These are phyloP conservation scores for Fragilaria radians DNA, from an alignment of 108 stramenopile species.

Conservation along the genomic window DNA sequence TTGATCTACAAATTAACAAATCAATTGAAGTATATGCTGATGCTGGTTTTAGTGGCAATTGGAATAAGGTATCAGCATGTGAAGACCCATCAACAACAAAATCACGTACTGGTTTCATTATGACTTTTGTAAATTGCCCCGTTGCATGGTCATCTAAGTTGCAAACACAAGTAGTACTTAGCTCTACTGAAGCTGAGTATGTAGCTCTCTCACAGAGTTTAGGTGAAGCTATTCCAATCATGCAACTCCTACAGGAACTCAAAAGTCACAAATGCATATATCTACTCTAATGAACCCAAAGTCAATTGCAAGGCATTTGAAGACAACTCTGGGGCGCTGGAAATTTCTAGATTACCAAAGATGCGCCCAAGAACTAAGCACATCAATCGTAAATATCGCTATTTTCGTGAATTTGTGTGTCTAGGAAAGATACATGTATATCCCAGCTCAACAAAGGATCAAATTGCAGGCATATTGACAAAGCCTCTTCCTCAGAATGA, in stretches of 20 bases:
- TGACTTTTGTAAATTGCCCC: slow-evolving; percentile 27
- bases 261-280: neutral
- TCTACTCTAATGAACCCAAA: neutral
- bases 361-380: slow-evolving; percentile 19
- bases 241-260: slow-evolving; percentile 24
- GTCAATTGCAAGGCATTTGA: slow-evolving; percentile 27
- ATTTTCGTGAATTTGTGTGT: slow-evolving; percentile 17
- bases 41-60: slow-evolving; percentile 38
- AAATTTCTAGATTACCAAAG: slow-evolving; percentile 14
- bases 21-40: slow-evolving; percentile 11
- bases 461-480: slow-evolving; percentile 8
- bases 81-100: neutral
- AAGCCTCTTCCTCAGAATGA: too few relatives aligned
- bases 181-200: slow-evolving; percentile 22
- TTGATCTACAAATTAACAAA: neutral
- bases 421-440: slow-evolving; percentile 14
- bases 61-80: slow-evolving; percentile 9
- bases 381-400: slow-evolving; percentile 5
- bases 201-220: slow-evolving; percentile 8
- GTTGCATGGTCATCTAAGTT: slow-evolving; percentile 14
- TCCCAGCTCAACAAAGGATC: slow-evolving; percentile 10
- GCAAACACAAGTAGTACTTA: slow-evolving; percentile 20
- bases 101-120: slow-evolving; percentile 17
- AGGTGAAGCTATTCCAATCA: slow-evolving; percentile 22
- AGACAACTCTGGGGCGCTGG: slow-evolving; percentile 31